Conservation (phyloP, 192 early-diverging fungal genomes). For the Coemansia sp. region DNA sequence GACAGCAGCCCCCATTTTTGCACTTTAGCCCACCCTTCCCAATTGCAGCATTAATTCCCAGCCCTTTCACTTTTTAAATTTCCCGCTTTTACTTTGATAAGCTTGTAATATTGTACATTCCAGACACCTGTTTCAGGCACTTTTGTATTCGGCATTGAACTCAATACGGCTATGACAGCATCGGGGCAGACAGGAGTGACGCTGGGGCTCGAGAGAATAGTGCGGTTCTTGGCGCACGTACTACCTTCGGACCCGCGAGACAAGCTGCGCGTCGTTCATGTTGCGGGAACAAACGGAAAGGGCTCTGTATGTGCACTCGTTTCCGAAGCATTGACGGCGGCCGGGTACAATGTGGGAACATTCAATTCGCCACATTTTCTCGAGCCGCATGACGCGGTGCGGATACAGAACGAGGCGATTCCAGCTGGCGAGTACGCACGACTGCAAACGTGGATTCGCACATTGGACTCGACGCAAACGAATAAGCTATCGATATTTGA, state of each 20-base stretch:
- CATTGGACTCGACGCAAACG: slow-evolving; percentile 38
- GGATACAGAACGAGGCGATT: slow-evolving; percentile 59
- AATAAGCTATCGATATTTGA: slow-evolving; percentile 69
- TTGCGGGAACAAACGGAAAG: slow-evolving; percentile 90
- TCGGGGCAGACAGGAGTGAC: slow-evolving; percentile 22
- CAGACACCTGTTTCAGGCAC: background rate
- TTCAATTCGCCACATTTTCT: slow-evolving; percentile 83
- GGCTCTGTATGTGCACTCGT: slow-evolving; percentile 73
- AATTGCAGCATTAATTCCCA: too few species aligned
- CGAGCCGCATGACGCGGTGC: slow-evolving; percentile 62
- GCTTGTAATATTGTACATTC: background rate
- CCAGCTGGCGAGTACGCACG: slow-evolving; percentile 35
- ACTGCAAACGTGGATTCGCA: slow-evolving; percentile 42
- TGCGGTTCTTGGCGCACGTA: slow-evolving; percentile 46
- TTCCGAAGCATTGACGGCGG: slow-evolving; percentile 33
- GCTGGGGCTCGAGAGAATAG: slow-evolving; percentile 54
- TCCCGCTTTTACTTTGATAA: background rate
- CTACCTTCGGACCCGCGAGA: slow-evolving; percentile 56
- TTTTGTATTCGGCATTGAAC: background rate
- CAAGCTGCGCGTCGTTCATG: slow-evolving; percentile 65
- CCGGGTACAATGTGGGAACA: slow-evolving; percentile 56
- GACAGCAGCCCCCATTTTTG: too few species aligned
- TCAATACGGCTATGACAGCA: background rate
- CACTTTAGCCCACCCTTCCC: too few species aligned
- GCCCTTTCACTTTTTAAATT: too few species aligned